A percentile compares a stretch with the other conserved stretches of the same genome.
phyloP scores from a whole-genome alignment of 148 eudicot genomes.

The Salicornia ramosissima region DNA sequence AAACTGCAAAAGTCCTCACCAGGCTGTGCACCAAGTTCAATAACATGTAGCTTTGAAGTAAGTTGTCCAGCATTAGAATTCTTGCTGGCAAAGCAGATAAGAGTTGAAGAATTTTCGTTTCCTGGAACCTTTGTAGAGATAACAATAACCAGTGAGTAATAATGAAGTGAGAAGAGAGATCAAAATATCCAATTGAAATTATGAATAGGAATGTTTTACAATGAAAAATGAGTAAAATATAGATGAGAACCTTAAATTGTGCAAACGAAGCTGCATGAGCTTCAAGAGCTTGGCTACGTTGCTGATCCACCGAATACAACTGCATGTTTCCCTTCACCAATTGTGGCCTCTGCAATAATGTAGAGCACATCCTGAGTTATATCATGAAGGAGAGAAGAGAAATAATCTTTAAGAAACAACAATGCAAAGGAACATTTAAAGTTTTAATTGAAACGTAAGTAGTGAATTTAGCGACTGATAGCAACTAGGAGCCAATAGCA shows the following conservation, averaged over 20 bases:
- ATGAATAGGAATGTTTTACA: not conserved
- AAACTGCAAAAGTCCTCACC: slow-evolving; percentile 34
- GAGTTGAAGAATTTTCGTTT: slow-evolving; percentile 76
- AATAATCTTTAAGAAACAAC: not conserved
- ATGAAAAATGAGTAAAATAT: not conserved
- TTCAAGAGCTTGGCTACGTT: slow-evolving; percentile 96
- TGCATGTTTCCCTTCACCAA: slow-evolving; percentile 96
- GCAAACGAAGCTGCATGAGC: slow-evolving; percentile 98
- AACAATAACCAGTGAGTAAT: not conserved
- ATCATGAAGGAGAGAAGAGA: not conserved
- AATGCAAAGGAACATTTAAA: not conserved
- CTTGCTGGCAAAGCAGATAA: slow-evolving; percentile 84
- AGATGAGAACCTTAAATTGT: slow-evolving; percentile 44
- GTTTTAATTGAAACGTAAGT: no score
- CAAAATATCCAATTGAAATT: not conserved
- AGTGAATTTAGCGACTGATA: no score
- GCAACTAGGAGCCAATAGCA: no score
- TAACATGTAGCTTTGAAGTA: slow-evolving; percentile 81
- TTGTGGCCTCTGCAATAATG: slow-evolving; percentile 61
- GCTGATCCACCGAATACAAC: slow-evolving; percentile 87
- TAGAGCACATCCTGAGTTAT: not conserved
- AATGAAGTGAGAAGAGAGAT: slow-evolving; percentile 8
- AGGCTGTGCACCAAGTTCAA: slow-evolving; percentile 97
- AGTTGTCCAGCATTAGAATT: slow-evolving; percentile 76
- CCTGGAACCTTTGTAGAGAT: slow-evolving; percentile 51